Evolutionary conservation across 1,139 yeast species (phyloP), one percentile per base, ranked within the genome.

Genomic region (Blastobotrys buckinghamii): DNA sequence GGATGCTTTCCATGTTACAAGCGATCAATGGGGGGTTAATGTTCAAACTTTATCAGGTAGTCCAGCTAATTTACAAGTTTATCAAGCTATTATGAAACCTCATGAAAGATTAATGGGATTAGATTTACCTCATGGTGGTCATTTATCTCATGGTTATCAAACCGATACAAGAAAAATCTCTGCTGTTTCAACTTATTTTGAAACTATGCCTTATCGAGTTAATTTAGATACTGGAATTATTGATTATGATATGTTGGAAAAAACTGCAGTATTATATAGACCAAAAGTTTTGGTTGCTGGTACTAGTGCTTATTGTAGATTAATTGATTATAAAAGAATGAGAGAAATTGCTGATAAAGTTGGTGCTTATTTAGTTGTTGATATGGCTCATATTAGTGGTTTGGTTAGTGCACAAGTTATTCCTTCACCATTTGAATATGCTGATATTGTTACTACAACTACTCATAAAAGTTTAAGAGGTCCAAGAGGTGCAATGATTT

Each of bases 401-500:
- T 76, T 90, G 59, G 88, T 90, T 54, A 84, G 96, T 55, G 96
- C 97, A 51, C 89, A 87, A 57, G 96, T 89, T 52, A 84, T 90
- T 44, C 88, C 84, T 49, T 84, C 95, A 44, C 97, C 97, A 54
- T 90, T 90, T 76, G 92, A 88, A 66, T 83, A 82, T 71, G 87
- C 97, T 47, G 97, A 90, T 67, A 85, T 90, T 57, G 97, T 90
- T 66, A 90, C 97, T 58, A 90, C 97, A 59, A 90, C 97, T 53
- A 89, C 97, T 47, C 97, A 90, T 75, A 90, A 90, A 75, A 88
- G 96, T 29, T 79, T 90, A 64, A 84, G 97, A 75, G 97, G 97
- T 42, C 97, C 97, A 70, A 85, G 97, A 77, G 97, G 97, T 67
- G 96, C 97, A 48, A 89, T 90, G 96, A 90, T 90, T 66, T 90